Evolutionary conservation across 2,329 filamentous ascomycete species (phyloP), one percentile per base, ranked within the genome.

Genomic region (Aspergillus quadrilineatus): DNA sequence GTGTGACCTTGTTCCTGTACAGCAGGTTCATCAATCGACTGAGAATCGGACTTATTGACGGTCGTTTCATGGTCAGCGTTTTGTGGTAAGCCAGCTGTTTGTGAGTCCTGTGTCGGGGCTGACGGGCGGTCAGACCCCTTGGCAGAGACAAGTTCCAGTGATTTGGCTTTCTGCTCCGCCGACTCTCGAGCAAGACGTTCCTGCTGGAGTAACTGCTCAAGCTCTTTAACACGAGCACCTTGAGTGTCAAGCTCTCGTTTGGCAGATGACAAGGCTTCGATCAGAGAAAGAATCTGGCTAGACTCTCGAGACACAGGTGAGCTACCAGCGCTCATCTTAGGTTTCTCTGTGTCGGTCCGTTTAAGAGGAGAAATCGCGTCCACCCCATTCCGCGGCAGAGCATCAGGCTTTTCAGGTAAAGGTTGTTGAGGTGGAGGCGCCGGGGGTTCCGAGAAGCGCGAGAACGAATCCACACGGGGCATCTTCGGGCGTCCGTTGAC

Each of bases 401-500:
- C 85, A 73, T 96, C 91, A 0, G 93, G 93, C 72, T 97, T 97
- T 70, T 97, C 92, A 1, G 93, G 93, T 5, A 97, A 79, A 12
- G 93, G 93, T 65, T 96, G 92, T 65, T 96, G 92, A 29, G 93
- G 93, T 28, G 93, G 93, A 6, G 93, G 93, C 22, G 92, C 93
- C 4, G 93, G 93, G 50, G 93, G 93, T 56, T 97, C 92, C 1
- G 90, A 94, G 71, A 97, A 97, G 51, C 92, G 85, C 4, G 89
- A 85, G 66, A 94, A 93, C 41, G 87, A 79, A 67, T 96, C 92
- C 17, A 85, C 77, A 63, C 90, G 88, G 46, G 79, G 74, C 56
- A 76, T 72, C 61, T 78, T 77, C 7, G 73, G 72, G 32, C 73
- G 71, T 47, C 76, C 77, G 58, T 79, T 81, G n/a, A 76, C 62